Evolutionary conservation across 331 rosid genomes (phyloP).

Genomic region (Phaseolus coccineus): DNA sequence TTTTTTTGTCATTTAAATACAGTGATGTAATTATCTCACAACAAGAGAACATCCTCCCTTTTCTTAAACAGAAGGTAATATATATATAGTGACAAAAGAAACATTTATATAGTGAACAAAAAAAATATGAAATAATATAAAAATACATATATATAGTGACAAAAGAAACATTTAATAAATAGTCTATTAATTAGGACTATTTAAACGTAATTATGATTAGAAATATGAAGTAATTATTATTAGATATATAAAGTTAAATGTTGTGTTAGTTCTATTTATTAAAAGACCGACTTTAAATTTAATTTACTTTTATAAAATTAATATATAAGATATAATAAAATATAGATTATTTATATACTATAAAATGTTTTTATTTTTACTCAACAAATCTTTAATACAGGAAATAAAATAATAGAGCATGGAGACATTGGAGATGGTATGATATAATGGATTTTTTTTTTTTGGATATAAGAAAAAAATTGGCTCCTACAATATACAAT

Average conservation of each 20-base stretch:
- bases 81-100: too few species aligned
- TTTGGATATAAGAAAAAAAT: slow-evolving; percentile 21
- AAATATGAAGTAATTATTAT: too few species aligned
- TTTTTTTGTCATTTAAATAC: neutral
- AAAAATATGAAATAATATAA: neutral
- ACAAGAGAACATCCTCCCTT: neutral
- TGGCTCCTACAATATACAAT: slow-evolving; percentile 45
- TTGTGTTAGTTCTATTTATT: neutral
- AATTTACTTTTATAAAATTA: too few species aligned
- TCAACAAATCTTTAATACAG: neutral
- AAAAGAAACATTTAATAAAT: too few species aligned
- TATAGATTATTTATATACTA: too few species aligned
- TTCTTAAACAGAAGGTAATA: neutral
- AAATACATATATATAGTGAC: too few species aligned
- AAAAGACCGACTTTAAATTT: too few species aligned
- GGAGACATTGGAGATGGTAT: neutral
- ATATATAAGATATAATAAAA: too few species aligned
- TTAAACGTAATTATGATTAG: too few species aligned
- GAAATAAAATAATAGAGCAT: neutral
- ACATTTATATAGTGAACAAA: too few species aligned
- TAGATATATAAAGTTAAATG: neutral
- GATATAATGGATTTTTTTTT: slow-evolving; percentile 20
- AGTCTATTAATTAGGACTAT: too few species aligned
- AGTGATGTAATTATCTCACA: neutral
- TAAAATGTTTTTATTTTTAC: too few species aligned